These are phyloP conservation scores for Afroboletus lepidellus DNA, from an alignment of 1,284 basidiomycete species.

Conservation along the genomic window DNA sequence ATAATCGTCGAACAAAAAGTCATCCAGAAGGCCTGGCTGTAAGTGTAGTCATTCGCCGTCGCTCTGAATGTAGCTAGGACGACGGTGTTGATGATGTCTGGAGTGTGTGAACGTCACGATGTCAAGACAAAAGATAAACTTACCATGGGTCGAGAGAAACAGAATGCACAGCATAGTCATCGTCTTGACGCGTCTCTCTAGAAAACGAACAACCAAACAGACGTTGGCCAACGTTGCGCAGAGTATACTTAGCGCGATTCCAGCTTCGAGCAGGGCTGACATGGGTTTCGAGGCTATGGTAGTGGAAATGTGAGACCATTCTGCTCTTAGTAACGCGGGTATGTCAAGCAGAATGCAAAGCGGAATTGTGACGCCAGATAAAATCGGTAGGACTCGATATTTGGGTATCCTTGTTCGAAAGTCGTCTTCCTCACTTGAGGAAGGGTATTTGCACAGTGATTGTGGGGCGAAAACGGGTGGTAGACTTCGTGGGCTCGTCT, in stretches of 20 bases:
- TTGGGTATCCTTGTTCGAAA: conserved; percentile 34
- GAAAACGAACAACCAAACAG: conserved; percentile 67
- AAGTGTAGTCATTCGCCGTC: conserved; percentile 68
- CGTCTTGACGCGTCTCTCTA: conserved; percentile 60
- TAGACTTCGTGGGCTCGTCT: neutral
- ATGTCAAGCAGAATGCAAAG: conserved; percentile 81
- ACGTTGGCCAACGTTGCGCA: conserved; percentile 71
- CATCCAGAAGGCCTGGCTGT: conserved; percentile 78
- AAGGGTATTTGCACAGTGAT: conserved; percentile 18
- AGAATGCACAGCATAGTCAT: conserved; percentile 66
- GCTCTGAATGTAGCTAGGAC: conserved; percentile 66
- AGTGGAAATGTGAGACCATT: conserved; percentile 45
- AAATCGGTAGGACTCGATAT: conserved; percentile 61
- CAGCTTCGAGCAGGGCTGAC: conserved; percentile 58
- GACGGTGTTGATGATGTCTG: conserved; percentile 70
- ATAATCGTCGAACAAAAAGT: conserved; percentile 74
- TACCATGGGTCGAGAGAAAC: conserved; percentile 68
- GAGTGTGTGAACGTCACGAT: neutral
- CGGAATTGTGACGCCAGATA: conserved; percentile 70
- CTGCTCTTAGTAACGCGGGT: conserved; percentile 64
- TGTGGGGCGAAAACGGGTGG: conserved; percentile 7
- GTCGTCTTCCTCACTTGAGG: conserved; percentile 25
- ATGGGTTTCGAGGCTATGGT: conserved; percentile 54
- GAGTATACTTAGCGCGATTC: conserved; percentile 63
- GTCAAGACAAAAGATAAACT: conserved; percentile 16